phyloP scores from a whole-genome alignment of 2,329 filamentous ascomycete genomes.

The Sporothrix sp. region DNA sequence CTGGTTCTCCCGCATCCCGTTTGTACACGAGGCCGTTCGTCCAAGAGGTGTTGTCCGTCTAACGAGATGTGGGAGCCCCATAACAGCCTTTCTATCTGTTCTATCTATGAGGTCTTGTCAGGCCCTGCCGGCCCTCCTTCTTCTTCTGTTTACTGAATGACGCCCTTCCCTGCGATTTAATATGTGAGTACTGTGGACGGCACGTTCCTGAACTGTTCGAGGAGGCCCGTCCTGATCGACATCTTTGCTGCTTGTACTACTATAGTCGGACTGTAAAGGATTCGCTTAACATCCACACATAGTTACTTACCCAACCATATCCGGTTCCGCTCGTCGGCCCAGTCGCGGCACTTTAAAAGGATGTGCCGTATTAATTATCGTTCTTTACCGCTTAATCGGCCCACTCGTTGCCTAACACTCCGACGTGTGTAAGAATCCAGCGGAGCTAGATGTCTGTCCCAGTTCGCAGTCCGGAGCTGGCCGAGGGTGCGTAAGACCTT shows the following conservation, averaged over 20 bases:
- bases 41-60: too few species aligned
- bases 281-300: neutral
- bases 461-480: too few species aligned
- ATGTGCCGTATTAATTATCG: neutral
- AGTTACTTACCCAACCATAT: conserved; percentile 2
- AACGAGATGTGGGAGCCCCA: too few species aligned
- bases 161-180: neutral
- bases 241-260: neutral
- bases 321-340: neutral
- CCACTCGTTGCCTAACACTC: too few species aligned
- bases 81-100: neutral
- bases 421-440: too few species aligned
- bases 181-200: neutral
- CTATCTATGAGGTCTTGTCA: neutral
- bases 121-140: neutral
- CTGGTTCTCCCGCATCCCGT: neutral
- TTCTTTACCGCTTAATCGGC: neutral
- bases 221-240: neutral
- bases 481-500: too few species aligned
- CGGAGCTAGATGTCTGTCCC: too few species aligned
- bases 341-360: neutral
- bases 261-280: conserved; percentile 1
- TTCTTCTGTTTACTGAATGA: neutral
- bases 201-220: neutral
- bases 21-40: neutral